These are phyloP conservation scores for Fusarium camptoceras DNA, from an alignment of 2,329 filamentous ascomycete genomes.

Conservation along the genomic window DNA sequence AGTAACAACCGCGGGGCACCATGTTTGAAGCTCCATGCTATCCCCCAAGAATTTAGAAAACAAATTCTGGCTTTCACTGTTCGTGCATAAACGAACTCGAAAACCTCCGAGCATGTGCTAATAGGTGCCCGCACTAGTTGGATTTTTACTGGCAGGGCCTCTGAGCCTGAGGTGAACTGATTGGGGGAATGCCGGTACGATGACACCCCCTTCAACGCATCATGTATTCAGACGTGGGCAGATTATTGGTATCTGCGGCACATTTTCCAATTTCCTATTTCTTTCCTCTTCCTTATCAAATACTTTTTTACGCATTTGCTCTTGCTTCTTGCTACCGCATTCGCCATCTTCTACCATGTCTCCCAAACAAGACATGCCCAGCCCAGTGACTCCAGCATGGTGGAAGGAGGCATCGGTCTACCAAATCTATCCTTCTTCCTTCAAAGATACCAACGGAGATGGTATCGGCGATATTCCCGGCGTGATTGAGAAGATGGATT, in stretches of 20 bases:
- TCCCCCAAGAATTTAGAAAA: too few species aligned
- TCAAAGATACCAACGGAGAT: constrained; percentile 67
- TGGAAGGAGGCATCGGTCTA: constrained; percentile 64
- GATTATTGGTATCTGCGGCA: background rate
- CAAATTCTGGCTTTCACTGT: fast-evolving
- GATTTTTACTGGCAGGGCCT: constrained; percentile 16
- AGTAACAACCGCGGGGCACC: too few species aligned
- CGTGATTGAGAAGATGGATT: constrained; percentile 70
- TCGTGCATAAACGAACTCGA: background rate
- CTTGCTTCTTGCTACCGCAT: background rate
- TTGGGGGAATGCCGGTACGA: background rate
- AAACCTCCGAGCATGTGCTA: background rate
- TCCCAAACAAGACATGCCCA: background rate
- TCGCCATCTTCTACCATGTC: constrained; percentile 1
- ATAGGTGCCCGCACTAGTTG: background rate
- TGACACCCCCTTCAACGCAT: background rate
- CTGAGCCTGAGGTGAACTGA: background rate
- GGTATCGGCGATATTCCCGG: constrained; percentile 72
- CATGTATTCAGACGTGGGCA: background rate
- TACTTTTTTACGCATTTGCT: background rate
- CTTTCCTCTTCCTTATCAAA: background rate
- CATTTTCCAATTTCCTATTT: too few species aligned
- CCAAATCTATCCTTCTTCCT: constrained; percentile 66
- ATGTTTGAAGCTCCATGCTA: too few species aligned
- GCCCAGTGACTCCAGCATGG: constrained; percentile 51